Evolutionary conservation across 148 eudicot species (phyloP).

Genomic region (Spergularia bocconei): DNA sequence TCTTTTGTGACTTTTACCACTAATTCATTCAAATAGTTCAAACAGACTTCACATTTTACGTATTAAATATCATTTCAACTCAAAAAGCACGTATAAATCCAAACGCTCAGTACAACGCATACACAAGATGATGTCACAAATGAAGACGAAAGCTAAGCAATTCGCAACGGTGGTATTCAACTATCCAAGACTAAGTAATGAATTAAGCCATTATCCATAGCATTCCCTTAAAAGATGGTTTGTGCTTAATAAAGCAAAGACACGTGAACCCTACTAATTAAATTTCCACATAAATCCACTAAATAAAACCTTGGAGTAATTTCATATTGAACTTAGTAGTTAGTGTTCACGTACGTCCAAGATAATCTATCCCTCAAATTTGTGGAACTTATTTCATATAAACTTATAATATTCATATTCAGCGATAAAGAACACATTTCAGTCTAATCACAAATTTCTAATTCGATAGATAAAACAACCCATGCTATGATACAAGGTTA

Average conservation of each 20-base stretch:
- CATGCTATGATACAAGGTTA: no score
- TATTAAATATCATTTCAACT: no score
- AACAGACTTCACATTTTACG: no score
- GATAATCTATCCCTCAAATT: background rate
- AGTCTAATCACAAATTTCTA: no score
- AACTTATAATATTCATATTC: no score
- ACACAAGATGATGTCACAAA: background rate
- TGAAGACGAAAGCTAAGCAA: background rate
- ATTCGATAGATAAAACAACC: no score
- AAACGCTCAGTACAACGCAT: no score
- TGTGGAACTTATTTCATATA: background rate
- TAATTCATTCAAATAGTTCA: no score
- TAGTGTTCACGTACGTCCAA: background rate
- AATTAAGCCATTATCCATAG: background rate
- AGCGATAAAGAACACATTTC: no score
- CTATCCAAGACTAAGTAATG: background rate
- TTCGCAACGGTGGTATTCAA: background rate
- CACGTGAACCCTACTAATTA: constrained; percentile 23
- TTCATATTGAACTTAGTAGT: background rate
- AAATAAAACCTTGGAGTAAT: background rate
- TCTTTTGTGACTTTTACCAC: no score
- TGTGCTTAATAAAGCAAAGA: constrained; percentile 14
- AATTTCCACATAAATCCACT: constrained; percentile 9
- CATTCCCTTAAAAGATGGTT: constrained; percentile 20
- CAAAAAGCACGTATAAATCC: no score